Evolutionary conservation across 2,329 filamentous ascomycete species (phyloP), one percentile per base, ranked within the genome.

Genomic region (Diaporthe batatas): DNA sequence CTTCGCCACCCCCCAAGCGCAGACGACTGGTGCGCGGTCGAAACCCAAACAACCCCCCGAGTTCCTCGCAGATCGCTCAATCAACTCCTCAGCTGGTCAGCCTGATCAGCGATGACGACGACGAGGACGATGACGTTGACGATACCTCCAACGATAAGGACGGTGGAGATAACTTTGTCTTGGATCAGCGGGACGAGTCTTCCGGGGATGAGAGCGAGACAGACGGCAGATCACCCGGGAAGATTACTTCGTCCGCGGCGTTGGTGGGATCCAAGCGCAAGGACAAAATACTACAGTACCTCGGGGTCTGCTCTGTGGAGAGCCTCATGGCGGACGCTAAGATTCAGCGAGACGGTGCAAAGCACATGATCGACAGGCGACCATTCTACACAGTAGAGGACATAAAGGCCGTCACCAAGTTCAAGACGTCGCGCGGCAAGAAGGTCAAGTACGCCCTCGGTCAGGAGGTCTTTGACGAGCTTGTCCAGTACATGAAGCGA

Each of bases 291-390:
- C 85, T 98, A 36, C 88, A 91, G 10, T 97, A 95, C 78, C 91
- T 99, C 81, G 98, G 98, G 79, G 90, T 87, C 0, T 96, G 94
- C 80, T 90, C 91, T 6, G 84, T 90, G 12, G 89, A 92, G 47
- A 94, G 96, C 72, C 88, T 99, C 54, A 90, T 93, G 1, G 95
- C 97, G 76, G 91, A 98, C 74, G 94, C 94, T 0, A 91, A 91
- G 42, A 91, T 93, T 73, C 91, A 92, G 47, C 88, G 92, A 76
- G 89, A 91, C 7, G 87, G 91, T 59, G 91, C 95, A 1, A 87
- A 91, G 55, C 82, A 90, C 18, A 88, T 98, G 71, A 84, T 97
- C 14, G 88, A 90, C 1, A 88, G 93, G 74, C 91, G 94, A 12
- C 96, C 96, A 0, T 98, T 97, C 80, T 80, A 80, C 5, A 87